Evolutionary conservation across 2,329 filamentous ascomycete genomes (phyloP).

Genomic region (Xylariomycetidae sp.): DNA sequence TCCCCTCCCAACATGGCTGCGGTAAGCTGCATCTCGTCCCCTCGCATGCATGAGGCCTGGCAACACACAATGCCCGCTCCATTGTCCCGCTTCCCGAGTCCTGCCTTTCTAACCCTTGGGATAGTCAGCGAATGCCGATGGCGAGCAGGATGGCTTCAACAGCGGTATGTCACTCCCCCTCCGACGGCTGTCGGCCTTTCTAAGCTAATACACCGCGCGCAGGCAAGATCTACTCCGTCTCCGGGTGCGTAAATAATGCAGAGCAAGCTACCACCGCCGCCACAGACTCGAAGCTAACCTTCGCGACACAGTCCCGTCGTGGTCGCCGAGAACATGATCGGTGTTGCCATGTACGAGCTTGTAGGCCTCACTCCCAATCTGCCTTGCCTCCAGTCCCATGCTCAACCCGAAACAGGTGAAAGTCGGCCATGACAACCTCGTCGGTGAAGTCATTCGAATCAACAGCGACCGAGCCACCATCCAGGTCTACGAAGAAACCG

Average conservation of each 20-base stretch:
- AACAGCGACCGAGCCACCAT: constrained; percentile 93
- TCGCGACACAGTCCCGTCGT: constrained; percentile 71
- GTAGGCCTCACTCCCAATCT: constrained; percentile 43
- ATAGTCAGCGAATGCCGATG: constrained; percentile 26
- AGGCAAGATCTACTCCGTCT: constrained; percentile 59
- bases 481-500: constrained; percentile 98
- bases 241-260: constrained; percentile 50
- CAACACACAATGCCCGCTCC: constrained; percentile 5
- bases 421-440: constrained; percentile 86
- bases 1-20: constrained; percentile 46
- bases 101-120: constrained; percentile 12
- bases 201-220: constrained; percentile 12
- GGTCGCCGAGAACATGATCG: constrained; percentile 96
- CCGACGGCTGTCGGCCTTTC: not conserved
- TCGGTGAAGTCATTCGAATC: constrained; percentile 98
- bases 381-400: not conserved
- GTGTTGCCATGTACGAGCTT: constrained; percentile 99
- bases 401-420: constrained; percentile 56
- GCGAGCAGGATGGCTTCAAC: constrained; percentile 25
- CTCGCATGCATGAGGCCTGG: no score
- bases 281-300: constrained; percentile 25
- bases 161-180: constrained; percentile 18
- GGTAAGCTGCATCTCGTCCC: constrained; percentile 42
- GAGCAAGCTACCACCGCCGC: constrained; percentile 3
- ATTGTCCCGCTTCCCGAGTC: not conserved